Conservation (phyloP, 2,329 filamentous ascomycete genomes). For the Alternaria sp. region DNA sequence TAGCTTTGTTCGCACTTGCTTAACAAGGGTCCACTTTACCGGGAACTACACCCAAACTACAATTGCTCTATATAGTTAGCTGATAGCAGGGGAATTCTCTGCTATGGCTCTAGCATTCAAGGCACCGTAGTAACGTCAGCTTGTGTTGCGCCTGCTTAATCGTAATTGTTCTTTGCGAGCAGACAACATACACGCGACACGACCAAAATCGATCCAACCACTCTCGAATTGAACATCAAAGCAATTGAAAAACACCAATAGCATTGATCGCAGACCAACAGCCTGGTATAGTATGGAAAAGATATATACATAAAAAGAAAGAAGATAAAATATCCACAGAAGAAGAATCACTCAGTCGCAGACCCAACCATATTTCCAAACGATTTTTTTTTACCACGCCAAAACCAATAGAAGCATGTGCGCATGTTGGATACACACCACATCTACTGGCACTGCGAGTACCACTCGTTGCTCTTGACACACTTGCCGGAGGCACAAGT, state of each 20-base stretch:
- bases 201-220: background rate
- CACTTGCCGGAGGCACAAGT: slow-evolving; percentile 52
- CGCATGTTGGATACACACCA: background rate
- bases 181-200: background rate
- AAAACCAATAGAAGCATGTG: background rate
- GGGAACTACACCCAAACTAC: too few relatives aligned
- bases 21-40: too few relatives aligned
- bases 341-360: background rate
- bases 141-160: too few relatives aligned
- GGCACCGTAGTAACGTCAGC: too few relatives aligned
- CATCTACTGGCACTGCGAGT: slow-evolving; percentile 51
- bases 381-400: too few relatives aligned
- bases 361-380: background rate
- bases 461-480: slow-evolving; percentile 51
- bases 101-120: too few relatives aligned
- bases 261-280: background rate
- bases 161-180: too few relatives aligned
- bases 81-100: too few relatives aligned
- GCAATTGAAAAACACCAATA: background rate
- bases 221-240: background rate
- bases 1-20: too few relatives aligned
- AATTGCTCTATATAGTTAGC: too few relatives aligned
- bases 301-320: background rate
- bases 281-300: background rate
- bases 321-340: background rate